Percentiles rank a stretch among this genome's conserved stretches.
phyloP scores from a whole-genome alignment of 768 basidiomycete genomes.

The Rhizopogon rudus region DNA sequence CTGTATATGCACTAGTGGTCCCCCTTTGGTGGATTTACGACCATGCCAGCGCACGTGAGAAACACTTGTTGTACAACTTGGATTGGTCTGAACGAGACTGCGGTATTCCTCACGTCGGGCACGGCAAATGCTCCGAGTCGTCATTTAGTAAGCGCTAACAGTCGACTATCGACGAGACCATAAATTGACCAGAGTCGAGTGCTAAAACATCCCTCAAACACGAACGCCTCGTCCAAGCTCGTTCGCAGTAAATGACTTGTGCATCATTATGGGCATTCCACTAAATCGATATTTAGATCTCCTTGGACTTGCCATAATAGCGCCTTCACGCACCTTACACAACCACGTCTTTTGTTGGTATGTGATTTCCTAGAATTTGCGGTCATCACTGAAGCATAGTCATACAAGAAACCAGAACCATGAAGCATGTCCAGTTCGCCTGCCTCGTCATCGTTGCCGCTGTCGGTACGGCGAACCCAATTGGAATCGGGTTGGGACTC shows the following conservation, averaged over 20 bases:
- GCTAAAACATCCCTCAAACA: neutral
- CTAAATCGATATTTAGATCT: neutral
- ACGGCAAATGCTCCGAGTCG: too few relatives aligned
- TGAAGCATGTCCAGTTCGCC: neutral
- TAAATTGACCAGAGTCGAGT: too few relatives aligned
- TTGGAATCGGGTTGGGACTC: too few relatives aligned
- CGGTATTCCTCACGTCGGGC: too few relatives aligned
- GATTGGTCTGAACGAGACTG: too few relatives aligned
- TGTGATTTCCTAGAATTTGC: neutral
- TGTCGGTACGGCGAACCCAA: neutral
- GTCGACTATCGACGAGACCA: too few relatives aligned
- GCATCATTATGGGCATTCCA: neutral
- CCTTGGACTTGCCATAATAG: neutral
- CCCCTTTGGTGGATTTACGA: too few relatives aligned
- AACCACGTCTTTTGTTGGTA: neutral
- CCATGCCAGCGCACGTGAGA: too few relatives aligned
- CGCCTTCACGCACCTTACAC: neutral
- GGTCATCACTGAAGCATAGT: neutral
- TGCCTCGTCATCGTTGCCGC: neutral
- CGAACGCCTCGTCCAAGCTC: neutral
- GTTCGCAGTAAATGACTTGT: neutral
- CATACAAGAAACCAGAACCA: neutral
- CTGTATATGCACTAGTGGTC: too few relatives aligned
- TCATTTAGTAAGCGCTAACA: too few relatives aligned
- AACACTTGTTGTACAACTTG: too few relatives aligned